These are phyloP conservation scores for Phlebopus sp. DNA, from an alignment of 1,284 basidiomycete genomes.

Conservation along the genomic window DNA sequence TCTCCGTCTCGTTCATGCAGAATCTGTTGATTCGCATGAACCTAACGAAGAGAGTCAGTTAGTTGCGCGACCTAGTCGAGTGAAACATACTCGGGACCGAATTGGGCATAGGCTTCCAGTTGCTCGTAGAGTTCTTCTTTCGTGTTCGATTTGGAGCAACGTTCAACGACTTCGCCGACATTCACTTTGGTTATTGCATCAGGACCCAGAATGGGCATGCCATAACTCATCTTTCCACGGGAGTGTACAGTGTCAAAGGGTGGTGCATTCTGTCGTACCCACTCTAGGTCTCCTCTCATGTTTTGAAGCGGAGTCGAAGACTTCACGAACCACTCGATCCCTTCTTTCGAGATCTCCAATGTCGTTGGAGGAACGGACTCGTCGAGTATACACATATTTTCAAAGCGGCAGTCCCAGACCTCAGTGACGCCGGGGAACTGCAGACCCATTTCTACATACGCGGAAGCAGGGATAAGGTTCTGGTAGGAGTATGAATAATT, in stretches of 20 bases:
- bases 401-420: not conserved
- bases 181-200: slow-evolving; percentile 13
- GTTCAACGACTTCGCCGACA: slow-evolving; percentile 11
- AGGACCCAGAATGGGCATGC: slow-evolving; percentile 8
- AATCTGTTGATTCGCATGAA: not conserved
- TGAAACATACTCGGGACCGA: slow-evolving; percentile 18
- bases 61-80: not conserved
- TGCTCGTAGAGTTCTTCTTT: slow-evolving; percentile 7
- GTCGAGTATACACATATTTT: not conserved
- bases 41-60: not conserved
- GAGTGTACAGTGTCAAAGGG: slow-evolving; percentile 16
- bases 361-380: not conserved
- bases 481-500: not conserved
- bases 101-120: slow-evolving; percentile 11
- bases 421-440: not conserved
- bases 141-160: slow-evolving; percentile 5
- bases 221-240: slow-evolving; percentile 19
- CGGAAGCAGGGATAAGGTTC: not conserved
- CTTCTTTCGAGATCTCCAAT: not conserved
- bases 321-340: not conserved
- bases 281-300: not conserved
- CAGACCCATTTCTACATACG: not conserved
- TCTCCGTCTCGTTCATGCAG: not conserved
- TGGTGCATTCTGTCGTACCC: slow-evolving; percentile 4
- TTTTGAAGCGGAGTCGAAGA: not conserved